Evolutionary conservation across 371 early-diverging fungal genomes (phyloP), one percentile per base, ranked within the genome.

Genomic region (Saksenaea oblongispora): DNA sequence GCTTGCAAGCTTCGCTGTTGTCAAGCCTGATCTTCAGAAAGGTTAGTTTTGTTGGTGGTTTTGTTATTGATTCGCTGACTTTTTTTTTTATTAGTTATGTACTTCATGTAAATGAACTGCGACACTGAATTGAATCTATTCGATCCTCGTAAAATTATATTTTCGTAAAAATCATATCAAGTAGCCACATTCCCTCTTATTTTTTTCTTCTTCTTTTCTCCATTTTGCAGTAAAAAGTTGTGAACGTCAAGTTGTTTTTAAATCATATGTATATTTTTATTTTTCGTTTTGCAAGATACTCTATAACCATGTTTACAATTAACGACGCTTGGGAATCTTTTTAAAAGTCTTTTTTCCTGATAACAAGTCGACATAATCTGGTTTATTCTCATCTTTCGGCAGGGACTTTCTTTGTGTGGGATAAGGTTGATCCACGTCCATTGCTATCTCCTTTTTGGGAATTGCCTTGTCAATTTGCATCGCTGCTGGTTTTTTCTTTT

Each of bases 281-380:
- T 28, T 5, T 59, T 24, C 37, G 58, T 24, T 28, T 56, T 55
- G 18, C 8, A 11, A 34, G 39, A 18, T 27, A n/a, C 1, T 31
- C 4, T 22, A 22, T 22, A 18, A 7, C n/a, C n/a, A 10, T 22
- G 10, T 24, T 37, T 34, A n/a, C 11, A 17, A 28, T 18, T 74
- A 73, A 39, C 71, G 72, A 63, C 75, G 72, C 56, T 76, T 76
- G 22, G 73, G 74, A 58, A 75, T 59, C 54, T 72, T 72, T 61
- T 74, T 78, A 47, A 70, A 81, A 13, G 75, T 81, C 62, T 76
- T 78, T 35, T 74, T 78, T 27, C 81, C 81, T 34, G 78, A 70
- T 37, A 81, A 71, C 34, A 81, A 56, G 65, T 81, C 81, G 5
- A 81, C 78, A 53, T 81, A 81, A 56, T 81, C 81, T 10, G 78